Conservation (phyloP, 1,284 basidiomycete genomes). For the Tilletia setariae region DNA sequence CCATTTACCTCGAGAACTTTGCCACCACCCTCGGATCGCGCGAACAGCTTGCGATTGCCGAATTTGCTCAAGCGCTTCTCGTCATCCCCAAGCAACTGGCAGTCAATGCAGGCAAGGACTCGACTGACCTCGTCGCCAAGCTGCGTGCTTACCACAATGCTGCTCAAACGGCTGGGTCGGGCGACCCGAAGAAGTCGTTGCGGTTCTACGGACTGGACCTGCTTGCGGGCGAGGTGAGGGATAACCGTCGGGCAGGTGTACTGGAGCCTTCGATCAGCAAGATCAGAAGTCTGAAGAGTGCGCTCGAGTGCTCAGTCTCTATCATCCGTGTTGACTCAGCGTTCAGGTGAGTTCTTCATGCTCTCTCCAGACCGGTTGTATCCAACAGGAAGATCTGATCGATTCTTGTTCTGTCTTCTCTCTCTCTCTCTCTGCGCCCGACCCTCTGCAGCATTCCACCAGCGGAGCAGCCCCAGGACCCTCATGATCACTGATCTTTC, state of each 20-base stretch:
- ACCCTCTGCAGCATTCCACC: slow-evolving; percentile 6
- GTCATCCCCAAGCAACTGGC: slow-evolving; percentile 95
- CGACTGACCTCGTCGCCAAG: slow-evolving; percentile 95
- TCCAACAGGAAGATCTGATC: neutral
- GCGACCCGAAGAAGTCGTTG: slow-evolving; percentile 90
- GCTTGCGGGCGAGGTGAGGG: slow-evolving; percentile 86
- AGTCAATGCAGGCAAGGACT: slow-evolving; percentile 97
- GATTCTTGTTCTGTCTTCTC: neutral
- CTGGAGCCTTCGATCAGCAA: slow-evolving; percentile 97
- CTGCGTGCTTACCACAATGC: slow-evolving; percentile 95
- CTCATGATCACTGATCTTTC: slow-evolving; percentile 9
- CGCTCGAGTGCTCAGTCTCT: slow-evolving; percentile 65
- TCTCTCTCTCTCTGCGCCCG: too few relatives aligned
- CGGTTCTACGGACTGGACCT: slow-evolving; percentile 93
- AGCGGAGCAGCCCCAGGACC: neutral
- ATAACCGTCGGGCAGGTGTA: slow-evolving; percentile 89
- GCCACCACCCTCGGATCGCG: slow-evolving; percentile 89
- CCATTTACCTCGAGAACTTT: slow-evolving; percentile 98
- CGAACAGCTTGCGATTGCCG: slow-evolving; percentile 97
- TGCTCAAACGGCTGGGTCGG: slow-evolving; percentile 79
- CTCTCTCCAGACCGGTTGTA: neutral
- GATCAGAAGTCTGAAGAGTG: slow-evolving; percentile 91
- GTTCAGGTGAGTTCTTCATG: slow-evolving; percentile 6
- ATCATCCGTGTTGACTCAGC: slow-evolving; percentile 12
- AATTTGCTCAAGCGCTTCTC: slow-evolving; percentile 88